A percentile compares a stretch with the other conserved stretches of the same genome.
Conservation (phyloP, 352 stramenopile genomes). For the Halophytophthora batemanensis region DNA sequence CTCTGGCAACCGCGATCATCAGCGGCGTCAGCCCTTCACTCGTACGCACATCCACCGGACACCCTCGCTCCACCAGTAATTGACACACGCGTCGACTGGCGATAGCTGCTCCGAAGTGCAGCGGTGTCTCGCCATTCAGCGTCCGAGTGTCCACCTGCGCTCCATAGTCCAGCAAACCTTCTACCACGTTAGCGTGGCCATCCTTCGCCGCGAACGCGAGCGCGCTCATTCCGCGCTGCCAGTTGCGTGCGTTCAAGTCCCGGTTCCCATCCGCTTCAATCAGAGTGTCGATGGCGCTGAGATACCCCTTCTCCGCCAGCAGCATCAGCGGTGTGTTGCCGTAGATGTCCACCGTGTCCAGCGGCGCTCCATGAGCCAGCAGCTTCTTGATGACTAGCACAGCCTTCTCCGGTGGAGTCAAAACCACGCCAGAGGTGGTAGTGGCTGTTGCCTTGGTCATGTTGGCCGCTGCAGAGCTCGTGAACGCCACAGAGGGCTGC, state of each 20-base stretch:
- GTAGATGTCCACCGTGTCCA: slow-evolving; percentile 77
- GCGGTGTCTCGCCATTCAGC: slow-evolving; percentile 64
- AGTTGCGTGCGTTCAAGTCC: slow-evolving; percentile 76
- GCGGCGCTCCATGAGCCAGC: slow-evolving; percentile 57
- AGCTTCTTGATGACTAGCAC: slow-evolving; percentile 84
- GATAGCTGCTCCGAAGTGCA: slow-evolving; percentile 78
- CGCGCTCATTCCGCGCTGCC: slow-evolving; percentile 76
- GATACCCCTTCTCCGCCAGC: slow-evolving; percentile 61
- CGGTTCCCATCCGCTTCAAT: slow-evolving; percentile 68
- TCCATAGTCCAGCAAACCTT: slow-evolving; percentile 82
- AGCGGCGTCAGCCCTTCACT: slow-evolving; percentile 68
- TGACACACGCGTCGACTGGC: slow-evolving; percentile 59
- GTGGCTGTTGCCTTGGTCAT: slow-evolving; percentile 18
- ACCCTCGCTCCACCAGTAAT: slow-evolving; percentile 68
- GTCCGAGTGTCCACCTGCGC: slow-evolving; percentile 60
- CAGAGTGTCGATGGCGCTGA: slow-evolving; percentile 71
- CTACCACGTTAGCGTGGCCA: slow-evolving; percentile 61
- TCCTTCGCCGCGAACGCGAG: slow-evolving; percentile 70
- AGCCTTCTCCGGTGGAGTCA: slow-evolving; percentile 54
- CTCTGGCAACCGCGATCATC: slow-evolving; percentile 68
- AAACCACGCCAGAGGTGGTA: slow-evolving; percentile 16
- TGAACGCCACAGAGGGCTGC: slow-evolving; percentile 39
- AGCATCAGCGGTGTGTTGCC: slow-evolving; percentile 84
- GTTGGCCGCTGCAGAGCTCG: slow-evolving; percentile 24
- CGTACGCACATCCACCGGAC: slow-evolving; percentile 65